A percentile compares a stretch with the other conserved stretches of the same genome.
Conservation (phyloP, 768 basidiomycete genomes). For the Leccinellum rugosiceps region DNA sequence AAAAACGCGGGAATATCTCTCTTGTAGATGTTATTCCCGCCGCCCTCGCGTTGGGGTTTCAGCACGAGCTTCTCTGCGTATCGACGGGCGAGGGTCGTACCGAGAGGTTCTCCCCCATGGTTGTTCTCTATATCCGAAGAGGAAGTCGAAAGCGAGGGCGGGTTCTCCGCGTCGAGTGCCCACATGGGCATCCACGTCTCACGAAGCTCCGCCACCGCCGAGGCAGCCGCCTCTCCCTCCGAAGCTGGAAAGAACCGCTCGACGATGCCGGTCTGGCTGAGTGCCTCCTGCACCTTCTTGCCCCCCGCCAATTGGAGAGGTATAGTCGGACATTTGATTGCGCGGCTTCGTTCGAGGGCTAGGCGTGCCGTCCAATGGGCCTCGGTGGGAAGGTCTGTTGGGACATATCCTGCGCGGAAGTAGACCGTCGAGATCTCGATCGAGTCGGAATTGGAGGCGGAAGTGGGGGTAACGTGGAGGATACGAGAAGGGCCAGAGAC, state of each 20-base stretch:
- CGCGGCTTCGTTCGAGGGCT: constrained; percentile 72
- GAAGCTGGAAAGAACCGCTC: constrained; percentile 63
- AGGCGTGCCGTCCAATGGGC: constrained; percentile 71
- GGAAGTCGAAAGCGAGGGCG: not conserved
- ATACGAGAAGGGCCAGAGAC: constrained; percentile 44
- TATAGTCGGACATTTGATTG: constrained; percentile 92
- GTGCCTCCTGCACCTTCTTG: constrained; percentile 92
- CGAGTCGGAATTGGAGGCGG: constrained; percentile 4
- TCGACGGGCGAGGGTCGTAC: constrained; percentile 19
- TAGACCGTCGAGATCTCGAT: constrained; percentile 86
- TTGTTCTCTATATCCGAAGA: not conserved
- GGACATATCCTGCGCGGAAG: constrained; percentile 87
- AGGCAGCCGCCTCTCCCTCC: constrained; percentile 15
- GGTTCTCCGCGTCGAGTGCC: constrained; percentile 49
- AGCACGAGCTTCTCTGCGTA: constrained; percentile 65
- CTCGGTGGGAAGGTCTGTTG: constrained; percentile 69
- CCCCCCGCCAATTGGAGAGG: constrained; percentile 92
- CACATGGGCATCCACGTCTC: constrained; percentile 88
- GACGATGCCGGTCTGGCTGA: constrained; percentile 69
- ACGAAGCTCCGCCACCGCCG: constrained; percentile 49
- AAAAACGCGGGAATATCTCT: constrained; percentile 76
- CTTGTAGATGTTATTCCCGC: constrained; percentile 95
- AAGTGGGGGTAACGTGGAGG: constrained; percentile 36
- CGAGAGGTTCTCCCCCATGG: constrained; percentile 15
- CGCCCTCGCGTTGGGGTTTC: constrained; percentile 98